phyloP scores from a whole-genome alignment of 306 rosid species.

The Hippophae rhamnoides region DNA sequence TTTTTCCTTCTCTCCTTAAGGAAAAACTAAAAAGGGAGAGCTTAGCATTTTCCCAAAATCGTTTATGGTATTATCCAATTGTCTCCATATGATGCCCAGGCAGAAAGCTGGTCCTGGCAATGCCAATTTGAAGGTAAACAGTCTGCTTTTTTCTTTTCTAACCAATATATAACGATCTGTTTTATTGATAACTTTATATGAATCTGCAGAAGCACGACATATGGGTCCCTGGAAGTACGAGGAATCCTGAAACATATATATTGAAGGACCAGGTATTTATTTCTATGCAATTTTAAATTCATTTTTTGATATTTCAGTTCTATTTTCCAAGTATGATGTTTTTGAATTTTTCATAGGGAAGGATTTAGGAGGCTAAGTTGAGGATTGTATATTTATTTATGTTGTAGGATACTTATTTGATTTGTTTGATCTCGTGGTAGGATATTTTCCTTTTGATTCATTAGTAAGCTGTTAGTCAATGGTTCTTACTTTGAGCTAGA shows the following conservation, averaged over 20 bases:
- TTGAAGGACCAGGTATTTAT: constrained; percentile 29
- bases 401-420: too few relatives aligned
- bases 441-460: too few relatives aligned
- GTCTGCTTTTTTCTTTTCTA: not conserved
- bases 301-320: too few relatives aligned
- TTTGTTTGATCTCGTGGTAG: too few relatives aligned
- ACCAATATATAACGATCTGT: not conserved
- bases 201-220: not conserved
- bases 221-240: constrained; percentile 24
- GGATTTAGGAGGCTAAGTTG: too few relatives aligned
- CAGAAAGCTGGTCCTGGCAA: not conserved
- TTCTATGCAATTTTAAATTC: not conserved
- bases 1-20: not conserved
- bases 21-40: constrained; percentile 49
- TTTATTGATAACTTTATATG: too few relatives aligned
- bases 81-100: constrained; percentile 40
- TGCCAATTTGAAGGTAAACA: not conserved
- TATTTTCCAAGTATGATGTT: not conserved
- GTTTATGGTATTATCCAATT: constrained; percentile 29
- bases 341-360: too few relatives aligned
- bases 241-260: constrained; percentile 43
- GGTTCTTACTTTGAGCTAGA: too few relatives aligned
- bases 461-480: too few relatives aligned
- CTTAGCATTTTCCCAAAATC: constrained; percentile 41
- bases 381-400: too few relatives aligned